Base-by-base conservation (phyloP, 306 rosid genomes). In the Gillenia trifoliata region DNA sequence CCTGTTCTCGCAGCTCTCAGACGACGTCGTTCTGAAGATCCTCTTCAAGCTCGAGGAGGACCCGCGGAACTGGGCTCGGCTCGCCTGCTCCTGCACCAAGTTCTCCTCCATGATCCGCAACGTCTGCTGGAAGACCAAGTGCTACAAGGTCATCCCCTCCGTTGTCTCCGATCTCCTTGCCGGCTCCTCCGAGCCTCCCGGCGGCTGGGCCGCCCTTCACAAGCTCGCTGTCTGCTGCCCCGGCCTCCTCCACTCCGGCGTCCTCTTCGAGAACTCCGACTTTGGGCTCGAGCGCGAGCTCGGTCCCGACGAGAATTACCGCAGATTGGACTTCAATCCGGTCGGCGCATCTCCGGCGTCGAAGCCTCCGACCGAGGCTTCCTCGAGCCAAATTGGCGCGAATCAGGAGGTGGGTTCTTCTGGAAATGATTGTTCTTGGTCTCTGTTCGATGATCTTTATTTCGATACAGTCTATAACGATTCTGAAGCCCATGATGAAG, bases 171-270 rank as follows among this genome's bases (percentile, higher is more conserved):
- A 91, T 40, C 94, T 91, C 47, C 70, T 86, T 38, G 75, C 78
- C 34, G 70, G 57, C 60, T 9, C 71, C 23, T 17, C 80, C 20
- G 54, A 26, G 11, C 84, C 92, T 1, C 72, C 87, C n/a, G 81
- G 86, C 2, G 87, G 83, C 15, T 81, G 85, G 88, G 80, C 91
- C 33, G 72, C 96, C 30, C 88, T 94, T 73, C 86, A 85, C 59
- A 94, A 92, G 79, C 89, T 94, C 79, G 25, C 93, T 41, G 87
- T 90, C 33, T 94, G 99, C 66, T 94, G 99, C 64, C 99, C 99
- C 3, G 99, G 99, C 26, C 89, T 87, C 64, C 72, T 59, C 64
- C 96, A 88, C 75, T 77, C 97, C 71, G 99, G 99, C 6, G 83
- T 94, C 59, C 96, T 90, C 83, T 70, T 89, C 43, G 91, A 90